Base-by-base conservation (phyloP, 163 green algal species). In the Scenedesmus sp. region DNA sequence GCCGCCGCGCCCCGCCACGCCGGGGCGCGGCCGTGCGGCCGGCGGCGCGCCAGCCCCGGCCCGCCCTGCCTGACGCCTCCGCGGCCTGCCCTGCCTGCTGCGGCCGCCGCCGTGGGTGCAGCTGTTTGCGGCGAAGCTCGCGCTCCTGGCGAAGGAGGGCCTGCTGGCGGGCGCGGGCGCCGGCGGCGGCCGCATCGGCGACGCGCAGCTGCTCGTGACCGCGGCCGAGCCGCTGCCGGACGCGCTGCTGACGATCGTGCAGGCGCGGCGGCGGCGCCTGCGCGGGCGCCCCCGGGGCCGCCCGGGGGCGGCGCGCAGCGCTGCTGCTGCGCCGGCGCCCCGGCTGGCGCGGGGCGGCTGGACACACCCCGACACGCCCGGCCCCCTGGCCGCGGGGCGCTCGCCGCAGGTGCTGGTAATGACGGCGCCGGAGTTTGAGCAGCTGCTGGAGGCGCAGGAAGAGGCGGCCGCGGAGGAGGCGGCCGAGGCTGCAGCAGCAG, bases 331-430 rank as follows among this genome's bases (percentile, higher is more conserved):
- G 10, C 7, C 39, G 6, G 39, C 39, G 6, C 7, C 7, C 39
- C 10, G 39, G 6, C 7, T 47, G 7, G 39, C 10, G 6, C 6
- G 39, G 10, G 39, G 6, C 39, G 39, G 39, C 39, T 47, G 6
- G 39, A 47, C 10, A 15, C 7, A 6, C 7, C 39, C 6, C 39
- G 7, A 47, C 6, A 6, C 10, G 39, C 39, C 39, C 7, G 6
- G 7, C 39, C 7, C 39, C 6, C 39, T 67, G 63, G 5, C 17
- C 18, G 53, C 44, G 53, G 2, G 65, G 4, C 20, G 29, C 26
- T 34, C 33, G 39, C 45, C 26, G 26, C 70, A 89, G 85, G 85
- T 89, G n/a, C 47, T 89, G 48, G 73, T 89, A 34, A 80, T 89
- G 82, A 84, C 60, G 13, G 42, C 51, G 11, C 75, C 83, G 2